Percentiles rank a stretch among this genome's conserved stretches.
phyloP scores from a whole-genome alignment of 2,329 filamentous ascomycete genomes.

The Bipolaris bicolor region DNA sequence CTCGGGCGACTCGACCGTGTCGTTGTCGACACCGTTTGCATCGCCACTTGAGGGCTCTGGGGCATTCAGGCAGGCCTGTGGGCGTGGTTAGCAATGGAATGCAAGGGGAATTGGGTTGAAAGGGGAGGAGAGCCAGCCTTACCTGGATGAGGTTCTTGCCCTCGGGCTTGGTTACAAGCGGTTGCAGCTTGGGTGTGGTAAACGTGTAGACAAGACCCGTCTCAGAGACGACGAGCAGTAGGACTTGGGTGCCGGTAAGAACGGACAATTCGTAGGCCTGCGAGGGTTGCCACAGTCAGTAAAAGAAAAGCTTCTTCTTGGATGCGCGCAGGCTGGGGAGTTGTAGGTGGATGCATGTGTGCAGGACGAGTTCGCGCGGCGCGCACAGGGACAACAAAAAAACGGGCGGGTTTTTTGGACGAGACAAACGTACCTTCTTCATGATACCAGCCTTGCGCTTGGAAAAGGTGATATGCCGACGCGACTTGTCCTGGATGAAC shows the following conservation, averaged over 20 bases:
- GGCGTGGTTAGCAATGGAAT: constrained; percentile 43
- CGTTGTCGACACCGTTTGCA: constrained; percentile 64
- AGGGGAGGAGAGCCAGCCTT: constrained; percentile 31
- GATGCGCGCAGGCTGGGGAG: constrained; percentile 6
- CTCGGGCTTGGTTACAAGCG: constrained; percentile 96
- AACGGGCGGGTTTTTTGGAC: neutral
- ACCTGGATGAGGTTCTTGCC: constrained; percentile 99
- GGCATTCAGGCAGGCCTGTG: constrained; percentile 93
- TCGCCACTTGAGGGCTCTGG: constrained; percentile 83
- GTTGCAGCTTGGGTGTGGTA: constrained; percentile 97
- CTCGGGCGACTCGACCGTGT: constrained; percentile 83
- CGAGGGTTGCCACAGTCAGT: neutral
- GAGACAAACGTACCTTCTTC: constrained; percentile 85
- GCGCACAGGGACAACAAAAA: constrained; percentile 13
- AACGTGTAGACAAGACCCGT: constrained; percentile 98
- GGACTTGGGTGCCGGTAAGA: constrained; percentile 94
- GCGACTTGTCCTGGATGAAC: constrained; percentile 99
- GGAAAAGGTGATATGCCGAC: constrained; percentile 98
- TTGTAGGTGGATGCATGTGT: neutral
- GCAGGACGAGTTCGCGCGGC: neutral
- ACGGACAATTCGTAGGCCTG: constrained; percentile 98
- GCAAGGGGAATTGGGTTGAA: constrained; percentile 7
- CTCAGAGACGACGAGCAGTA: constrained; percentile 95
- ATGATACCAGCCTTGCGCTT: constrained; percentile 99
- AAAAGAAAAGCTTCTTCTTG: constrained; percentile 15